phyloP scores from a whole-genome alignment of 768 basidiomycete species.

The Calocera viscosa region DNA sequence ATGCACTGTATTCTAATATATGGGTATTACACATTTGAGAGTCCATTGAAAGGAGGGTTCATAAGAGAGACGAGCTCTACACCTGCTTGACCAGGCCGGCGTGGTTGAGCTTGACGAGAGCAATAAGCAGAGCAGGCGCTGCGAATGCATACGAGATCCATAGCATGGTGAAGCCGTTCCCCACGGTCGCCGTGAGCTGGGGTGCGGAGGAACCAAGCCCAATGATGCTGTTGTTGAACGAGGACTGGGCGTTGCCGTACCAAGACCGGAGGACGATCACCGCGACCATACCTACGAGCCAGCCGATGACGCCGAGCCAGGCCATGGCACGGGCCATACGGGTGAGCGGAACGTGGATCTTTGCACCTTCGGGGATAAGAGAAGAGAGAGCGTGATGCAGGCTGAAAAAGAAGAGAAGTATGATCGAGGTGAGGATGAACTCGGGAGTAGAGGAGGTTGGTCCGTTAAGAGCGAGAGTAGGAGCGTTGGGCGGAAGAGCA shows the following conservation, averaged over 20 bases:
- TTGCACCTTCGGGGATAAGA: slow-evolving; percentile 7
- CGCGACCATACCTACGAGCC: slow-evolving; percentile 13
- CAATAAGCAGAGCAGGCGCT: slow-evolving; percentile 11
- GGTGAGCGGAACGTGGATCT: neutral
- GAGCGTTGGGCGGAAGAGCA: neutral
- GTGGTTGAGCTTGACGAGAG: slow-evolving; percentile 15
- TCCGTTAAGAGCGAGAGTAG: slow-evolving; percentile 6
- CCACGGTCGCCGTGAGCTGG: slow-evolving; percentile 9
- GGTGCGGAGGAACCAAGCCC: neutral
- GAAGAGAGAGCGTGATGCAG: neutral
- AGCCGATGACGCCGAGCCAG: slow-evolving; percentile 14
- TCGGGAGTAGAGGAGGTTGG: slow-evolving; percentile 1
- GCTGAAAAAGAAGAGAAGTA: slow-evolving; percentile 9
- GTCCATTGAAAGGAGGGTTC: neutral
- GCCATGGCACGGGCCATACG: slow-evolving; percentile 6
- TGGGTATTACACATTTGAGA: neutral
- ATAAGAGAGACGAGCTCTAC: neutral
- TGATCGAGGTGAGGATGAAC: slow-evolving; percentile 13
- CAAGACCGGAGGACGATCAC: slow-evolving; percentile 12
- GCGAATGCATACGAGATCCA: slow-evolving; percentile 14
- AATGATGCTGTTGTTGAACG: slow-evolving; percentile 10
- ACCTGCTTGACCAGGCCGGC: neutral
- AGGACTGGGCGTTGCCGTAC: slow-evolving; percentile 7
- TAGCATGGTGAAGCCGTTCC: slow-evolving; percentile 15
- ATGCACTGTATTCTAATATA: neutral